Evolutionary conservation across 805 yeast genomes (phyloP), one percentile per base, ranked within the genome.

Genomic region (Ogataea trehalophila): DNA sequence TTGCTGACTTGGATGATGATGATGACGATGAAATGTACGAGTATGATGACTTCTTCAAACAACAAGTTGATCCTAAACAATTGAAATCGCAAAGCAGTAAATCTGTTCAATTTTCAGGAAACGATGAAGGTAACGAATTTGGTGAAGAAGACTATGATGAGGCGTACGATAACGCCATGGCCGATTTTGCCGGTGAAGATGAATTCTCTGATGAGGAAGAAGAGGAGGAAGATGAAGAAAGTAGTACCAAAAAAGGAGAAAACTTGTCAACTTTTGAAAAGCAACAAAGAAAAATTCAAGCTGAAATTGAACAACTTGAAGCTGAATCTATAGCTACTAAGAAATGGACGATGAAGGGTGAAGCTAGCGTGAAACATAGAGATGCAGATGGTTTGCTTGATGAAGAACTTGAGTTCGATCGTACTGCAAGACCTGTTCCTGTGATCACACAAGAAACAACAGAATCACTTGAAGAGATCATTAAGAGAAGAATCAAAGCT

Each of bases 361-460:
- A 94, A 68, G 90, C 88, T 1, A 77, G 78, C 48, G 87, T 90
- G 2, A 80, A 77, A 52, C 85, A 84, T 55, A 77, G 99, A 62
- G 96, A 95, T 7, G 72, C 74, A 39, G 97, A 94, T 69, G 84
- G 97, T 1, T 72, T 94, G 37, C 66, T 94, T 48, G 84, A 83
- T 39, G 96, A 87, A 58, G 89, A 78, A 38, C 70, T 92, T 45
- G 95, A 90, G 55, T 94, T 92, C 60, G 99, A 92, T 58, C 79
- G 98, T 60, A 87, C 90, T 6, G 82, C 97, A 8, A 92, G 92
- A 59, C 97, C 99, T 0, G 97, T 90, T 5, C 99, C 99, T 0
- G 90, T 91, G 6, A 87, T 91, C 47, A 94, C 99, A 0, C 81
- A 81, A 57, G 96, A 91, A 54, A 78, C 85, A 11, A 89, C 98